Percentiles rank a stretch among this genome's conserved stretches.
phyloP scores from a whole-genome alignment of 371 early-diverging fungal species.

The Mortierella sp. region DNA sequence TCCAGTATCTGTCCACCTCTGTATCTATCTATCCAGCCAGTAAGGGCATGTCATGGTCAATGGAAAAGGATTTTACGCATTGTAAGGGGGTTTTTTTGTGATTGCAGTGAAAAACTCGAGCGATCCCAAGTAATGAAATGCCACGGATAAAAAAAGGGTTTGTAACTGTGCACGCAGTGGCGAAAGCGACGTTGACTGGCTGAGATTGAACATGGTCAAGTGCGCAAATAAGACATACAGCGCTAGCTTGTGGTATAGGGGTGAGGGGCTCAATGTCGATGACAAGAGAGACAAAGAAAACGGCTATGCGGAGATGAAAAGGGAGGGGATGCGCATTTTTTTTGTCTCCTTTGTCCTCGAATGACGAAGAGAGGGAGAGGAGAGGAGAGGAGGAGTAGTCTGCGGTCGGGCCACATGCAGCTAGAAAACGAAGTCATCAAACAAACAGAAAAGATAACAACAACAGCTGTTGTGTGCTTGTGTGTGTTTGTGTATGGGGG shows the following conservation, averaged over 20 bases:
- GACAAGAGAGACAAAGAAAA: not conserved
- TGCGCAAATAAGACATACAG: not conserved
- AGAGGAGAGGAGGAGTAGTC: not conserved
- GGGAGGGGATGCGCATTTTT: not conserved
- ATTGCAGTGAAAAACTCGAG: too few species aligned
- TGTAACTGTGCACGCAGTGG: conserved; percentile 8
- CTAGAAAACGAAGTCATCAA: not conserved
- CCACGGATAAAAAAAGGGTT: not conserved
- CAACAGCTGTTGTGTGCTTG: not conserved
- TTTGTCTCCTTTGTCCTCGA: not conserved
- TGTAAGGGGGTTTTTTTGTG: too few species aligned
- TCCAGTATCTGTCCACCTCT: too few species aligned
- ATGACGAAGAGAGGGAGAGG: not conserved
- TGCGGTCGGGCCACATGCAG: conserved; percentile 5
- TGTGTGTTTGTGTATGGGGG: not conserved
- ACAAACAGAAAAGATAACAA: not conserved
- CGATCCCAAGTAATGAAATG: too few species aligned
- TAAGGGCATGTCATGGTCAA: too few species aligned
- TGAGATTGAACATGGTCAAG: conserved; percentile 10
- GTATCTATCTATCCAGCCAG: too few species aligned
- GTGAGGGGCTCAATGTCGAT: not conserved
- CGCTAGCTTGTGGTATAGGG: not conserved
- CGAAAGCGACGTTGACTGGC: conserved; percentile 11
- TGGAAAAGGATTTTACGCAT: too few species aligned
- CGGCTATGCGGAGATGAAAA: not conserved